Evolutionary conservation across 805 yeast genomes (phyloP).

Genomic region (Barnettozyma salicaria): DNA sequence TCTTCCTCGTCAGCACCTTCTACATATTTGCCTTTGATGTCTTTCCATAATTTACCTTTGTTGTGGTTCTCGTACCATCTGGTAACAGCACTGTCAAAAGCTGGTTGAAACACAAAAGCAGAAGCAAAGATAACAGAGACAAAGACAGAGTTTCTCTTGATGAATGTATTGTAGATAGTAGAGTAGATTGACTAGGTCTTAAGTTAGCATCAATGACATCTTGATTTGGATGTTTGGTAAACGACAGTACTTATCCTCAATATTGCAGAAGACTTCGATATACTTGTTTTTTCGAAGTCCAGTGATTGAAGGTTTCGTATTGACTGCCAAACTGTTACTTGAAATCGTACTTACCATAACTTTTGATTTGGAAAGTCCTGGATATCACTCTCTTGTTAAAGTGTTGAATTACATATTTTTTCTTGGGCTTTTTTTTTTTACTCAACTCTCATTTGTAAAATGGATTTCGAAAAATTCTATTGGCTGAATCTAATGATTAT

Average conservation of each 20-base stretch:
- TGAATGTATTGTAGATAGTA: conserved; percentile 55
- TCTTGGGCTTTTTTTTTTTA: conserved; percentile 10
- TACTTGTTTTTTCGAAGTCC: too few species aligned
- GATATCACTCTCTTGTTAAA: not conserved
- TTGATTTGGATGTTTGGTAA: not conserved
- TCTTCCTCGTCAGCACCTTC: conserved; percentile 58
- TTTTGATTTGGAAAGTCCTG: not conserved
- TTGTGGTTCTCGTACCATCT: conserved; percentile 71
- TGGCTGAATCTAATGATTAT: conserved; percentile 8
- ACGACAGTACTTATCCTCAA: not conserved
- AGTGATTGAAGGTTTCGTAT: too few species aligned
- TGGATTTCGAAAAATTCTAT: conserved; percentile 14
- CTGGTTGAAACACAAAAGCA: conserved; percentile 81
- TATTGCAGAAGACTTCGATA: too few species aligned
- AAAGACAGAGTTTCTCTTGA: conserved; percentile 87
- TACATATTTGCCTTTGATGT: conserved; percentile 53
- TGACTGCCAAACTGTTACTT: not conserved
- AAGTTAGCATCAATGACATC: conserved; percentile 10
- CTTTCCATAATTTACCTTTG: conserved; percentile 83
- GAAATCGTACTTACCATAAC: not conserved
- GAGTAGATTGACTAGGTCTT: conserved; percentile 34
- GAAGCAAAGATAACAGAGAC: conserved; percentile 78
- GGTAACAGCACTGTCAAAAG: conserved; percentile 63
- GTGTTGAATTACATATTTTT: too few species aligned
- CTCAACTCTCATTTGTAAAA: conserved; percentile 11